phyloP scores from a whole-genome alignment of 352 stramenopile species.

The Phytophthora cactorum region DNA sequence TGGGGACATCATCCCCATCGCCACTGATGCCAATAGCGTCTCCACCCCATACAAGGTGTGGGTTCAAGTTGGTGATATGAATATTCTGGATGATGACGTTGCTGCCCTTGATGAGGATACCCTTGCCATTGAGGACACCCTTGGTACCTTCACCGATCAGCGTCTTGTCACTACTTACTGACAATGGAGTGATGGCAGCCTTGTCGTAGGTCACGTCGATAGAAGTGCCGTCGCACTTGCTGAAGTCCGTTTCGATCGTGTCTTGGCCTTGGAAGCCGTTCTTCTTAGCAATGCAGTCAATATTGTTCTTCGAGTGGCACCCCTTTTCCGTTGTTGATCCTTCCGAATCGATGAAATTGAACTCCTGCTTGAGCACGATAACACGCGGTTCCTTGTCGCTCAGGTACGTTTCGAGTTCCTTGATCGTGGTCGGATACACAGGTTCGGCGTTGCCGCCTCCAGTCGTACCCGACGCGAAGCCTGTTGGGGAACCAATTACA shows the following conservation, averaged over 20 bases:
- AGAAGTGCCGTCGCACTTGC: neutral
- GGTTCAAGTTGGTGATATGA: constrained; percentile 7
- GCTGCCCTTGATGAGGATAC: neutral
- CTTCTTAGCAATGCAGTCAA: neutral
- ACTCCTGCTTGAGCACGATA: constrained; percentile 1
- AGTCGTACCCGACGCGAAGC: neutral
- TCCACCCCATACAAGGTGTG: constrained; percentile 8
- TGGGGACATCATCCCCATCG: constrained; percentile 22
- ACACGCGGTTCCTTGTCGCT: neutral
- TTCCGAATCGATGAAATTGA: neutral
- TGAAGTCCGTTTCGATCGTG: neutral
- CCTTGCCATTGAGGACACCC: constrained; percentile 3
- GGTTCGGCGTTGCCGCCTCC: neutral
- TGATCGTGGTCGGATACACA: neutral
- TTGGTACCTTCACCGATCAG: neutral
- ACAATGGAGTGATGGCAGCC: neutral
- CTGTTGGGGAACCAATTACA: neutral
- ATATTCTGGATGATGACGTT: constrained; percentile 4
- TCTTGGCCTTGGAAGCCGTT: neutral
- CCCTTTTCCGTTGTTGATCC: neutral
- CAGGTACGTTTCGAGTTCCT: neutral
- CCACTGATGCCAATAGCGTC: constrained; percentile 40
- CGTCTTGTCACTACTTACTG: neutral
- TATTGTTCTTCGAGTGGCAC: neutral
- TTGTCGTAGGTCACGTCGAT: neutral